These are phyloP conservation scores for Auriscalpium vulgare DNA, from an alignment of 768 basidiomycete species.

Conservation along the genomic window DNA sequence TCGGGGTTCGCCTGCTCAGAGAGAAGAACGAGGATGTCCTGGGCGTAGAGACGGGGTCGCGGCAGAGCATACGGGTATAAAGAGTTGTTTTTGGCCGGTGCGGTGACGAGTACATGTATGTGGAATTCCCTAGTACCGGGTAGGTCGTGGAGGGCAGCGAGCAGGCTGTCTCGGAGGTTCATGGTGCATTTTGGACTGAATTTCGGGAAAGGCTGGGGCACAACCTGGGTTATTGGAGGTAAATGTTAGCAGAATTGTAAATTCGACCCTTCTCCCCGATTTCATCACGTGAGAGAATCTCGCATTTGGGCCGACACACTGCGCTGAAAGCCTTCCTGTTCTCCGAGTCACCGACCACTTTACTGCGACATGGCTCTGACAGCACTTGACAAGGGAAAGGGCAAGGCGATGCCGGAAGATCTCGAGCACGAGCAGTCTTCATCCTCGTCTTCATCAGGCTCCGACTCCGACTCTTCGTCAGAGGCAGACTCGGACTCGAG, in stretches of 20 bases:
- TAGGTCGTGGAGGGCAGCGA: conserved; percentile 44
- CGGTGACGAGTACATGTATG: conserved; percentile 64
- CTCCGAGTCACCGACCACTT: neutral
- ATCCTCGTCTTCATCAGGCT: conserved; percentile 18
- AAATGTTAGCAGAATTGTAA: too few relatives aligned
- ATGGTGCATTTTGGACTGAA: conserved; percentile 12
- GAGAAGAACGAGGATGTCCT: conserved; percentile 72
- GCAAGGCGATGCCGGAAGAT: conserved; percentile 24
- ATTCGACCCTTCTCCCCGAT: too few relatives aligned
- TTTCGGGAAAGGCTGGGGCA: too few relatives aligned
- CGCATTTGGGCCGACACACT: too few relatives aligned
- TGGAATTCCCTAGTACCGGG: conserved; percentile 69
- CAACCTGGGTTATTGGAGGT: too few relatives aligned
- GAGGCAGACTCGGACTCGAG: conserved; percentile 25
- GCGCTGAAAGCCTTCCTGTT: neutral
- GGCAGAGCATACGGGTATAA: conserved; percentile 73
- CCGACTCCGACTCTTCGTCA: conserved; percentile 30
- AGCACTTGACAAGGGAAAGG: conserved; percentile 35
- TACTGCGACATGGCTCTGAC: conserved; percentile 8
- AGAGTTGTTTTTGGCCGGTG: conserved; percentile 55
- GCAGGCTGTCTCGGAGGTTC: conserved; percentile 54
- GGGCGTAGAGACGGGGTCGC: conserved; percentile 57
- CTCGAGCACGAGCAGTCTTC: conserved; percentile 5
- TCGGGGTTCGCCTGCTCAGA: conserved; percentile 49
- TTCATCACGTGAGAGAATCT: too few relatives aligned